Evolutionary conservation across 192 early-diverging fungal genomes (phyloP).

Genomic region (Rhizophagus clarus): DNA sequence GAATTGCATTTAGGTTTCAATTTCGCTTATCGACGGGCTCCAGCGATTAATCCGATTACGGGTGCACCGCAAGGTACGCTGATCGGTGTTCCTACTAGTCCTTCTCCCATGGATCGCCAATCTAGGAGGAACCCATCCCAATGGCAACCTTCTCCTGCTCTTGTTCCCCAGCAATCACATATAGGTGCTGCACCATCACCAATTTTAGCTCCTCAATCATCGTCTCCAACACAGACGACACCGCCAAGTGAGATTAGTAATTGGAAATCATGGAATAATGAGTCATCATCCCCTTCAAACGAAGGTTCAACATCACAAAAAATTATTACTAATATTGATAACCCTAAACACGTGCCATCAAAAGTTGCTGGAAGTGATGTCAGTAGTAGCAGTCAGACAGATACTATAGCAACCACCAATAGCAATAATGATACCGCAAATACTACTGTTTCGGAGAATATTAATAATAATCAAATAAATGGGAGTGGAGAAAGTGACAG

Average conservation of each 20-base stretch:
- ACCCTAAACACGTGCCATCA: not conserved
- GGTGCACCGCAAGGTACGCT: not conserved
- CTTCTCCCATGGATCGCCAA: not conserved
- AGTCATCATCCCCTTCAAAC: not conserved
- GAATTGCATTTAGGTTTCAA: constrained; percentile 47
- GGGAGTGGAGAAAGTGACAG: not conserved
- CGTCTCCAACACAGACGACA: constrained; percentile 5
- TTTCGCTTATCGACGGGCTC: constrained; percentile 56
- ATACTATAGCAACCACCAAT: not conserved
- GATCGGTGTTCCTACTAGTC: not conserved
- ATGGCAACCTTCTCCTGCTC: constrained; percentile 13
- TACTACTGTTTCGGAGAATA: not conserved
- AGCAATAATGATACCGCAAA: not conserved
- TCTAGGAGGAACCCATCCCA: not conserved
- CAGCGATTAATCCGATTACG: not conserved
- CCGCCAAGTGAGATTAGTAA: not conserved
- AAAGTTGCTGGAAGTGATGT: not conserved
- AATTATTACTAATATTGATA: not conserved
- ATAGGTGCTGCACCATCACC: not conserved
- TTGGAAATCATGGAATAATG: constrained; percentile 6
- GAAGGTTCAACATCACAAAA: not conserved
- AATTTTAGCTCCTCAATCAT: not conserved
- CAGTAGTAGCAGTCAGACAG: not conserved
- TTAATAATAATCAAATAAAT: not conserved
- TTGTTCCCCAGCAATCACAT: not conserved